Conservation (phyloP, 2,329 filamentous ascomycete genomes). For the Colletotrichum tropicale region DNA sequence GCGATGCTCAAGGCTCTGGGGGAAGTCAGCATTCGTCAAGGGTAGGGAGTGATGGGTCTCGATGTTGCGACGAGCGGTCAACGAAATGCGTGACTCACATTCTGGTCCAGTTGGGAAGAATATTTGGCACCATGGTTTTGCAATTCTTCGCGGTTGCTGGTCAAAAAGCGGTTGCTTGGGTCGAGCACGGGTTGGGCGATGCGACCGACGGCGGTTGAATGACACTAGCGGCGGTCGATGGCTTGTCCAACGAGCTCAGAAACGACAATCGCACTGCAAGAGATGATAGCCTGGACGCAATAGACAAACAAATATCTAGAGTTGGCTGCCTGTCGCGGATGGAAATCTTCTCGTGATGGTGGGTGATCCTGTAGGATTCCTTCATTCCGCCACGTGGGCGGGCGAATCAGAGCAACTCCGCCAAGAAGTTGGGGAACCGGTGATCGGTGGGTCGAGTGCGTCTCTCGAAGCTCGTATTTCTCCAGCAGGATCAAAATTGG, state of each 20-base stretch:
- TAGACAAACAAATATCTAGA: accelerated
- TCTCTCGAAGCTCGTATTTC: not conserved
- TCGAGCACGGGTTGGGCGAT: not conserved
- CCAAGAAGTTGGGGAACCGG: not conserved
- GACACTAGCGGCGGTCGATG: not conserved
- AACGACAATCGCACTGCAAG: not conserved
- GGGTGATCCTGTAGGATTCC: not conserved
- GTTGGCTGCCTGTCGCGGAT: not conserved
- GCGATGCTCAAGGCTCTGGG: not conserved
- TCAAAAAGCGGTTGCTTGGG: not conserved
- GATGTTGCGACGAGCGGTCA: not conserved
- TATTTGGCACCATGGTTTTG: not conserved
- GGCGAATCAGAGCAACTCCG: not conserved
- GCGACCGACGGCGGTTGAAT: not conserved
- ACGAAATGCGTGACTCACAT: not conserved
- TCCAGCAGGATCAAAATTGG: not conserved
- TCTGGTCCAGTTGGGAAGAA: not conserved
- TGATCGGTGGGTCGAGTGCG: not conserved
- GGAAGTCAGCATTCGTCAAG: not conserved
- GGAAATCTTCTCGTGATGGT: not conserved
- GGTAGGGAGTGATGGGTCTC: not conserved
- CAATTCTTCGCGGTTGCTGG: accelerated
- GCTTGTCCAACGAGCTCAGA: not conserved
- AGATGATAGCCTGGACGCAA: not conserved
- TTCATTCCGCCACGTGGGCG: not conserved